These are phyloP conservation scores for Berberis vulgaris DNA, from an alignment of 164 flowering plant species.

Conservation along the genomic window DNA sequence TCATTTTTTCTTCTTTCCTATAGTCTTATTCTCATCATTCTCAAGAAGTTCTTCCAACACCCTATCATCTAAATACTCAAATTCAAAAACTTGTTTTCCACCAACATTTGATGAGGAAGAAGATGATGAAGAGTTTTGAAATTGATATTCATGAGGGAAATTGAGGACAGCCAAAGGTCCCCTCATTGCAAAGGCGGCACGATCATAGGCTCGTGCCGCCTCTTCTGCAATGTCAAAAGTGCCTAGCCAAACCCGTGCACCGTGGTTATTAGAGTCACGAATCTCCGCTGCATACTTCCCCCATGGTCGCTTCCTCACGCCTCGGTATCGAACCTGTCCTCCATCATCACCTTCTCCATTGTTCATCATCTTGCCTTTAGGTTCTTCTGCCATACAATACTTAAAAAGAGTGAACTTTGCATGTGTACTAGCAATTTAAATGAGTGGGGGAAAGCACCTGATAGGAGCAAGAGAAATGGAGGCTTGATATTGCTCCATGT, in stretches of 20 bases:
- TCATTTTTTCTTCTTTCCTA: neutral
- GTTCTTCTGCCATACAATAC: neutral
- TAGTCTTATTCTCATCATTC: constrained; percentile 1
- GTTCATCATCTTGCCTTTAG: neutral
- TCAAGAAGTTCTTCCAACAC: constrained; percentile 18
- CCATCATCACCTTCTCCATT: neutral
- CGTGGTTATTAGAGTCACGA: constrained; percentile 18
- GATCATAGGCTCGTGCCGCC: constrained; percentile 26
- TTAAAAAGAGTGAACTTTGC: no score
- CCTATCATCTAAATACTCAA: constrained; percentile 16
- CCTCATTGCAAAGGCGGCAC: constrained; percentile 19
- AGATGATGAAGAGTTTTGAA: neutral
- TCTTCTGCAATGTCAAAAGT: constrained; percentile 25
- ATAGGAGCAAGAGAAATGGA: neutral
- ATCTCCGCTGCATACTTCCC: constrained; percentile 30
- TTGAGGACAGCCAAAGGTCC: constrained; percentile 23
- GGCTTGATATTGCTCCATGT: neutral
- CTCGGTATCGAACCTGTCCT: constrained; percentile 12
- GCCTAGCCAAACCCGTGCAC: constrained; percentile 20
- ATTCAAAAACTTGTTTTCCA: constrained; percentile 12
- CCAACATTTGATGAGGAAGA: neutral
- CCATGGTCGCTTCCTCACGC: constrained; percentile 25
- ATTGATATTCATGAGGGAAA: constrained; percentile 20
- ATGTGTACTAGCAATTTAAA: neutral
- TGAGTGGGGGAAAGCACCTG: neutral